Evolutionary conservation across 2,329 filamentous ascomycete species (phyloP).

Genomic region (Microcyclosporella mali): DNA sequence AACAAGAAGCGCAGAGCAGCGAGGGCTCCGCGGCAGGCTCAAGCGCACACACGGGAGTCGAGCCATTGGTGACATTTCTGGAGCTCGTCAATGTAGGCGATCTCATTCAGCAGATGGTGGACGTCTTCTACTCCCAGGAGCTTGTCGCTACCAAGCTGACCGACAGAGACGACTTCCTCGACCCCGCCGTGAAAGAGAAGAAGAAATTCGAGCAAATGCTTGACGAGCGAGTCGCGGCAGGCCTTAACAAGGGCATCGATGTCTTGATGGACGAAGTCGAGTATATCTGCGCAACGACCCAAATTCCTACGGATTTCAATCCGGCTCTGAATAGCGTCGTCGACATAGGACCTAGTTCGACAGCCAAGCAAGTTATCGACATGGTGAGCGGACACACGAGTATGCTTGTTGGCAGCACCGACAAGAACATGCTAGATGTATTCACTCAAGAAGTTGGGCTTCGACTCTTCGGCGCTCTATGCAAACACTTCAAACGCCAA

Average conservation of each 20-base stretch:
- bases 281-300: constrained; percentile 83
- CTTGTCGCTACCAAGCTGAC: constrained; percentile 74
- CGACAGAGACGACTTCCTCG: constrained; percentile 90
- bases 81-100: constrained; percentile 98
- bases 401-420: constrained; percentile 90
- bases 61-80: constrained; percentile 88
- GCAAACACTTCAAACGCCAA: constrained; percentile 96
- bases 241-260: constrained; percentile 94
- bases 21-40: constrained; percentile 4
- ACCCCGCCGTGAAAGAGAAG: constrained; percentile 87
- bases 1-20: constrained; percentile 12
- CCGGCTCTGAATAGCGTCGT: constrained; percentile 45
- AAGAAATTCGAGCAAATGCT: constrained; percentile 99
- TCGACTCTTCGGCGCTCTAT: constrained; percentile 82
- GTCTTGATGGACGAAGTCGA: constrained; percentile 98
- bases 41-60: constrained; percentile 53
- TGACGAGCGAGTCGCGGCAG: constrained; percentile 90
- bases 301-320: constrained; percentile 84
- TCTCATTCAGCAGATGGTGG: constrained; percentile 96
- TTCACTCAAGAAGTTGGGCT: constrained; percentile 97
- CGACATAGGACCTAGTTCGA: constrained; percentile 68
- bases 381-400: constrained; percentile 82
- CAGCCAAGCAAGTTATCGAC: constrained; percentile 73
- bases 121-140: constrained; percentile 97
- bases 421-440: constrained; percentile 96